Percentiles rank a stretch among this genome's conserved stretches.
Conservation (phyloP, 495 filamentous ascomycete genomes). For the Daldinia concentrica region DNA sequence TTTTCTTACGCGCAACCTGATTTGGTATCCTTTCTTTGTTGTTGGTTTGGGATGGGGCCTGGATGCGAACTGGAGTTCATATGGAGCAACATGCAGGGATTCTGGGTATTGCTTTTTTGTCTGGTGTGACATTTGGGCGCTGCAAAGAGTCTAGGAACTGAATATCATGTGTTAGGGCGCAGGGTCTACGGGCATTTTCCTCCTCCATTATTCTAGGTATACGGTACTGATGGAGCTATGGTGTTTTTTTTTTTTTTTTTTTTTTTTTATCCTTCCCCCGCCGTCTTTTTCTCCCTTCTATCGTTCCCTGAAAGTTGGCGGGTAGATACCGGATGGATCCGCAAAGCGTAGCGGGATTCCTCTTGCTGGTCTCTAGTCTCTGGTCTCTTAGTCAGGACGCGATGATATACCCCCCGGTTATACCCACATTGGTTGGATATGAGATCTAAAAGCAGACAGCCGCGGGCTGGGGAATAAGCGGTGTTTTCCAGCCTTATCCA, state of each 20-base stretch:
- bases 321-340: constrained; percentile 15
- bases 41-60: constrained; percentile 25
- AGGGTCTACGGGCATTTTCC: constrained; percentile 31
- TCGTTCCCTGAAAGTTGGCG: constrained; percentile 13
- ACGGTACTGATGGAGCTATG: constrained; percentile 18
- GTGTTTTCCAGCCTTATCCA: constrained; percentile 15
- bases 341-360: constrained; percentile 19
- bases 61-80: constrained; percentile 44
- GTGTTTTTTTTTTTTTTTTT: constrained; percentile 3
- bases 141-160: constrained; percentile 35
- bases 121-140: constrained; percentile 31
- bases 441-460: constrained; percentile 12
- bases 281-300: constrained; percentile 2
- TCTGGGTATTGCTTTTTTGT: constrained; percentile 9
- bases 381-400: constrained; percentile 26
- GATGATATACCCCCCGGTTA: constrained; percentile 12
- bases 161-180: constrained; percentile 38
- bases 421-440: constrained; percentile 11
- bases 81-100: constrained; percentile 38
- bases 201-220: constrained; percentile 13
- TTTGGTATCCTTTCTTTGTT: constrained; percentile 28
- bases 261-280: constrained; percentile 8
- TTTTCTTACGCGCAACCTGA: constrained; percentile 17
- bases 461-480: constrained; percentile 17
- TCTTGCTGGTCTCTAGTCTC: constrained; percentile 12